Conservation (phyloP, 1,139 yeast genomes). For the Debaryomyces psychrophilus region DNA sequence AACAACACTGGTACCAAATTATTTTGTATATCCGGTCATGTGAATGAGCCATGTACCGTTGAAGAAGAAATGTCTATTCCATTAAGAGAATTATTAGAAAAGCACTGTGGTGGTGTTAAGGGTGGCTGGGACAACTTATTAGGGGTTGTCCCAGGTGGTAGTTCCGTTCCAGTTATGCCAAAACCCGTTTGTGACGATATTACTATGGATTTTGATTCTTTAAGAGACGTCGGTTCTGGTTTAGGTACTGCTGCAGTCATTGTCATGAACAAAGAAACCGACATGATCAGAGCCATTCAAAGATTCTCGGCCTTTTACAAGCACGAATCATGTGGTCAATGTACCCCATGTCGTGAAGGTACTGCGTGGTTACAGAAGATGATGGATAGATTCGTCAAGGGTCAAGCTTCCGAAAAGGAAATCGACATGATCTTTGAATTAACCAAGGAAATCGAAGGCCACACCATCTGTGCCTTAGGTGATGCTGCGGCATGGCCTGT, state of each 20-base stretch:
- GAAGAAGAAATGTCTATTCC: slow-evolving; percentile 94
- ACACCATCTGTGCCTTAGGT: slow-evolving; percentile 88
- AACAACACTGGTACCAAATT: slow-evolving; percentile 81
- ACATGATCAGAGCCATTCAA: slow-evolving; percentile 81
- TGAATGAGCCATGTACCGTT: slow-evolving; percentile 87
- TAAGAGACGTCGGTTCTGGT: slow-evolving; percentile 83
- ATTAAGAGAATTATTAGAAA: slow-evolving; percentile 74
- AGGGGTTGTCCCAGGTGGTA: slow-evolving; percentile 88
- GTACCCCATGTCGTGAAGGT: slow-evolving; percentile 95
- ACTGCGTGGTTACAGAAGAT: slow-evolving; percentile 82
- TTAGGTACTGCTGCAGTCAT: slow-evolving; percentile 91
- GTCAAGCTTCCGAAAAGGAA: slow-evolving; percentile 79
- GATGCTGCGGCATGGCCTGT: slow-evolving; percentile 95
- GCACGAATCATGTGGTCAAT: slow-evolving; percentile 92
- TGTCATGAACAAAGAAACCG: slow-evolving; percentile 85
- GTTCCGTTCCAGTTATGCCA: slow-evolving; percentile 80
- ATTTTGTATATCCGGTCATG: slow-evolving; percentile 86
- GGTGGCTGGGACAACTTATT: slow-evolving; percentile 92
- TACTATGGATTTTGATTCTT: slow-evolving; percentile 84
- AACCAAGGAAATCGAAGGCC: slow-evolving; percentile 85
- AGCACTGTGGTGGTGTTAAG: slow-evolving; percentile 85
- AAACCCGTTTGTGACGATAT: slow-evolving; percentile 66
- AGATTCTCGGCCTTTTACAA: slow-evolving; percentile 80
- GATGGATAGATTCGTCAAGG: slow-evolving; percentile 78
- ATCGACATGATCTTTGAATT: slow-evolving; percentile 82